These are phyloP conservation scores for Pyrenochaeta sp. DNA, from an alignment of 2,329 filamentous ascomycete genomes.

Conservation along the genomic window DNA sequence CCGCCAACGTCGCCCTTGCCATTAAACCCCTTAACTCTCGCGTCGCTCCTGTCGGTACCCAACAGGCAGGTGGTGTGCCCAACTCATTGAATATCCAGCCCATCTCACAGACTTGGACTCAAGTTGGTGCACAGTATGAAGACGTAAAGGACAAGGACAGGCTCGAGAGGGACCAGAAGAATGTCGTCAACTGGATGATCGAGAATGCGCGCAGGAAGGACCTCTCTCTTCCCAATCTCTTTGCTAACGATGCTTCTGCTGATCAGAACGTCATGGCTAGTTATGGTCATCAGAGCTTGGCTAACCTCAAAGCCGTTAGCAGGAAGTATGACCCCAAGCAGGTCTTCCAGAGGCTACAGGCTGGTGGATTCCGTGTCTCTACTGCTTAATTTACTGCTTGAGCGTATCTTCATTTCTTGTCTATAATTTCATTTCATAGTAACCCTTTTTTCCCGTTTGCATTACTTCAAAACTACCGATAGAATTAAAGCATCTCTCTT, in stretches of 20 bases:
- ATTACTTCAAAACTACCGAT: too few relatives aligned
- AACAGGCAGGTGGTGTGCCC: constrained; percentile 1
- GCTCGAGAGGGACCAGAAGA: neutral
- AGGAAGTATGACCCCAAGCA: constrained; percentile 49
- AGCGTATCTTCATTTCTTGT: too few relatives aligned
- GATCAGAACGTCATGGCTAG: constrained; percentile 50
- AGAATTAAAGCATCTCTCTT: too few relatives aligned
- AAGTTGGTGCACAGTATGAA: constrained; percentile 1
- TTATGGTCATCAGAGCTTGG: constrained; percentile 43
- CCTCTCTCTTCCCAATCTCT: constrained; percentile 21
- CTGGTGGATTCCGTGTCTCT: constrained; percentile 58
- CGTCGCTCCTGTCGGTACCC: constrained; percentile 1
- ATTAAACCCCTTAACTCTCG: constrained; percentile 4
- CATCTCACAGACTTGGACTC: constrained; percentile 3
- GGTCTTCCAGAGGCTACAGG: constrained; percentile 49
- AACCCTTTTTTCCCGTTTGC: too few relatives aligned
- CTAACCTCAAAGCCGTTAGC: constrained; percentile 40
- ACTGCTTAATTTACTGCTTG: too few relatives aligned
- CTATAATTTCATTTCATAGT: too few relatives aligned
- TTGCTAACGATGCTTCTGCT: constrained; percentile 56
- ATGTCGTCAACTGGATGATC: constrained; percentile 8
- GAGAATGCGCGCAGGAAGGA: constrained; percentile 11
- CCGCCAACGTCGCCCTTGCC: neutral
- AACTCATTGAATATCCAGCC: constrained; percentile 1
- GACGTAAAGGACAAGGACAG: constrained; percentile 2